Base-by-base conservation (phyloP, 306 rosid genomes). In the Gastrolobium villosum region DNA sequence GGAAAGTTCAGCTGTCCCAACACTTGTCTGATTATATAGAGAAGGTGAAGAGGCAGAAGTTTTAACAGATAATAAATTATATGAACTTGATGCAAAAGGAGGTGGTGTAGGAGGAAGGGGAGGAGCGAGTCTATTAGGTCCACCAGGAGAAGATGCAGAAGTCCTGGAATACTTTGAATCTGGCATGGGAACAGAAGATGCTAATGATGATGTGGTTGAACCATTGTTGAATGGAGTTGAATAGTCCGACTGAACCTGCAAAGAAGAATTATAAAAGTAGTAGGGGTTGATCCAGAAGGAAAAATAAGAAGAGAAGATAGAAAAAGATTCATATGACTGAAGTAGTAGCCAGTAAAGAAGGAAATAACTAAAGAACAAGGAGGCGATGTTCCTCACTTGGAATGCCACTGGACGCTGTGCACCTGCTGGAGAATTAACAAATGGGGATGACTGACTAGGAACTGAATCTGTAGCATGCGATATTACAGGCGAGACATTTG, bases 31-130 rank as follows among this genome's bases (percentile, higher is more conserved):
- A 78, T 76, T 87, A 86, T 93, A 93, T 48, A 45, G 70, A 13
- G 90, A 84, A 56, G 96, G 74, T 57, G 87, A 94, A 41, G 92
- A 67, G 53, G 71, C 79, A 67, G 94, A 80, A 77, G 89, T 54
- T 87, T 90, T 95, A 55, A 64, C 82, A 46, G 93, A 70, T 11
- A 91, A 40, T 74, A 88, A 53, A 85, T 94, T 90, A 80, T 85
- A 89, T 14, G 92, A 84, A 84, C 88, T 85, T 52, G 98, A 87
- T 62, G 89, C 88, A 88, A 54, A 90, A 75, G 97, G 99, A 65
- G 99, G 96, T 14, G 98, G 98, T 30, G 97, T 95, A 35, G 91
- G 98, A 69, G 99, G 99, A 82, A 95, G 99, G 3, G 99, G 99
- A 50, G 99, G 99, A 46, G 93, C 96, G 14, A 85, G 87, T 85